These are phyloP conservation scores for Beauveria sp. DNA, from an alignment of 2,329 filamentous ascomycete species.

Conservation along the genomic window DNA sequence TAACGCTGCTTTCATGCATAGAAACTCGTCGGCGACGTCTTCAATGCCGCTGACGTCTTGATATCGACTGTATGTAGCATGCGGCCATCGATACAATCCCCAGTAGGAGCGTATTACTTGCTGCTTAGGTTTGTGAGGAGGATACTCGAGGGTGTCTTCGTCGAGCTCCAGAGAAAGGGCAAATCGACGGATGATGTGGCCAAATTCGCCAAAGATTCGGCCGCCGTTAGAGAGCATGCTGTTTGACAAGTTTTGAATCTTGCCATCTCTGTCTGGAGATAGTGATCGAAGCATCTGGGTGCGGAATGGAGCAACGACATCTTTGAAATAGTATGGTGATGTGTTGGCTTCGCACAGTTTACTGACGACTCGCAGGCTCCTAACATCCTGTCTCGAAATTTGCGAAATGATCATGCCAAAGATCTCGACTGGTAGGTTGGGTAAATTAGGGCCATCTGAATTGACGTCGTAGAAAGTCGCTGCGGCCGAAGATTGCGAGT, in stretches of 20 bases:
- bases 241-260: conserved; percentile 18
- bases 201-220: conserved; percentile 54
- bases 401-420: conserved; percentile 49
- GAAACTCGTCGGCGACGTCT: conserved; percentile 54
- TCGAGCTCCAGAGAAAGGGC: conserved; percentile 64
- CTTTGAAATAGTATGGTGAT: conserved; percentile 51
- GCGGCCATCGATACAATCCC: conserved; percentile 60
- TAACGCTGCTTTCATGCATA: conserved; percentile 54
- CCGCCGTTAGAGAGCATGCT: conserved; percentile 41
- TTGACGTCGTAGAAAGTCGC: background rate
- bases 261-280: conserved; percentile 16
- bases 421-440: conserved; percentile 47
- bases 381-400: conserved; percentile 51
- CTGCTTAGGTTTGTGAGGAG: conserved; percentile 49
- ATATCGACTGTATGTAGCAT: conserved; percentile 50
- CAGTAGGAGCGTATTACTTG: conserved; percentile 51
- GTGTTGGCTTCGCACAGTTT: conserved; percentile 49
- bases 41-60: conserved; percentile 53
- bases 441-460: background rate
- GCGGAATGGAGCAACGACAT: conserved; percentile 59
- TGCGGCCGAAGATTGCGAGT: background rate
- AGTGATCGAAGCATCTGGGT: conserved; percentile 49
- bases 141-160: conserved; percentile 40
- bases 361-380: conserved; percentile 53
- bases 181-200: conserved; percentile 52